Evolutionary conservation across 768 basidiomycete species (phyloP).

Genomic region (Russula lepida): DNA sequence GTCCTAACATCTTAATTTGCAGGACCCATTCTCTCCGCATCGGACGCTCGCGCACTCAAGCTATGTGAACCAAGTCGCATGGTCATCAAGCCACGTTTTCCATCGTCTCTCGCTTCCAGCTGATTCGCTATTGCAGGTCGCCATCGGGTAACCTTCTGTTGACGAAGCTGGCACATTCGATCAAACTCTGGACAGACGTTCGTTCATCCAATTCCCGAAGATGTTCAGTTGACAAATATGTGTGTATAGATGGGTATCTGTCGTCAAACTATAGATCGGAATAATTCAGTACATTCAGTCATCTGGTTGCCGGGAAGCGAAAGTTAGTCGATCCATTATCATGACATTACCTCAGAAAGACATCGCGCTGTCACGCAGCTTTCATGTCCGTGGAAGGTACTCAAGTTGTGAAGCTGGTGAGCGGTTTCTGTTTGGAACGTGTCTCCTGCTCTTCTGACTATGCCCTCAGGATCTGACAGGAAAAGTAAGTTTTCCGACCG

Average conservation of each 20-base stretch:
- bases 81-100: slow-evolving; percentile 31
- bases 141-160: slow-evolving; percentile 53
- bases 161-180: slow-evolving; percentile 52
- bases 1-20: background rate
- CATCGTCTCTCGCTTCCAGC: background rate
- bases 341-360: background rate
- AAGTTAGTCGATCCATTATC: slow-evolving; percentile 30
- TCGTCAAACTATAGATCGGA: slow-evolving; percentile 52
- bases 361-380: slow-evolving; percentile 29
- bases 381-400: slow-evolving; percentile 67
- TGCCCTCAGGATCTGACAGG: slow-evolving; percentile 48
- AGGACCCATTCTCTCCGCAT: slow-evolving; percentile 52
- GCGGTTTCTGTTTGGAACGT: slow-evolving; percentile 17
- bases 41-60: slow-evolving; percentile 59
- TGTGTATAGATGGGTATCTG: slow-evolving; percentile 58
- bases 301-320: slow-evolving; percentile 60
- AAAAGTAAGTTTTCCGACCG: slow-evolving; percentile 24
- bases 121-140: slow-evolving; percentile 36
- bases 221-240: background rate
- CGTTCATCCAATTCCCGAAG: slow-evolving; percentile 15
- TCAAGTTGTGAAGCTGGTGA: slow-evolving; percentile 50
- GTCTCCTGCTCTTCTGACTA: background rate
- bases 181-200: slow-evolving; percentile 70
- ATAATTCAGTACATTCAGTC: slow-evolving; percentile 48
- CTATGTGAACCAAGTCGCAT: slow-evolving; percentile 72